phyloP scores from a whole-genome alignment of 306 rosid genomes.

The Glycine latifolia region DNA sequence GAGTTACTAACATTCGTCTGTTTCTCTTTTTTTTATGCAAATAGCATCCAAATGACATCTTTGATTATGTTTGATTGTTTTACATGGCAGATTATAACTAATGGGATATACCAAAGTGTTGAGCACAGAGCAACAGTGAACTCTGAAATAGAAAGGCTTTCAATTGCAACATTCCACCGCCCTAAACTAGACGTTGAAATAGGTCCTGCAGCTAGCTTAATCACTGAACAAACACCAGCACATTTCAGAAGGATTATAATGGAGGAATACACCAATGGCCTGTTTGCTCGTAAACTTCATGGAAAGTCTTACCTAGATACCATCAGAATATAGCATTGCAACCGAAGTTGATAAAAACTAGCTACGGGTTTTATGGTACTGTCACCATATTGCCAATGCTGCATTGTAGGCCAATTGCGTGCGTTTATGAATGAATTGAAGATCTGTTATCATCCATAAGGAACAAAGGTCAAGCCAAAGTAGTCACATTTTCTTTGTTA shows the following conservation, averaged over 20 bases:
- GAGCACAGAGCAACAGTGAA: conserved; percentile 50
- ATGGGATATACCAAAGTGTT: conserved; percentile 48
- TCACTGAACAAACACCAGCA: conserved; percentile 45
- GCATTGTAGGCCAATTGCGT: no score
- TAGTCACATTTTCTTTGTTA: no score
- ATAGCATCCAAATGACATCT: not conserved
- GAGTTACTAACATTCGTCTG: no score
- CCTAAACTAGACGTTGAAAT: conserved; percentile 29
- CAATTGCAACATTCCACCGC: conserved; percentile 48
- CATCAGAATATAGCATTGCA: not conserved
- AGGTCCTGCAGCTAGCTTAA: conserved; percentile 44
- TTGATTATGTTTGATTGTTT: not conserved
- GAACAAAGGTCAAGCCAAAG: no score
- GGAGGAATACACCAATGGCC: conserved; percentile 30
- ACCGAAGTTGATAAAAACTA: no score
- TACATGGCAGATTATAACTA: conserved; percentile 39
- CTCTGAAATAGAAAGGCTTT: conserved; percentile 47
- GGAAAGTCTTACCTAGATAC: conserved; percentile 47
- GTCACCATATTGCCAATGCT: no score
- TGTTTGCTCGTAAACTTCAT: conserved; percentile 46
- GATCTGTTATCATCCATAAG: no score
- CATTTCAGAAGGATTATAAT: conserved; percentile 42
- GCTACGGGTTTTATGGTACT: no score
- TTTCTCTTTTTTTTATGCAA: no score
- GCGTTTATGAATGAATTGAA: no score